Evolutionary conservation across 495 filamentous ascomycete genomes (phyloP).

Genomic region (Talaromyces nanjingensis): DNA sequence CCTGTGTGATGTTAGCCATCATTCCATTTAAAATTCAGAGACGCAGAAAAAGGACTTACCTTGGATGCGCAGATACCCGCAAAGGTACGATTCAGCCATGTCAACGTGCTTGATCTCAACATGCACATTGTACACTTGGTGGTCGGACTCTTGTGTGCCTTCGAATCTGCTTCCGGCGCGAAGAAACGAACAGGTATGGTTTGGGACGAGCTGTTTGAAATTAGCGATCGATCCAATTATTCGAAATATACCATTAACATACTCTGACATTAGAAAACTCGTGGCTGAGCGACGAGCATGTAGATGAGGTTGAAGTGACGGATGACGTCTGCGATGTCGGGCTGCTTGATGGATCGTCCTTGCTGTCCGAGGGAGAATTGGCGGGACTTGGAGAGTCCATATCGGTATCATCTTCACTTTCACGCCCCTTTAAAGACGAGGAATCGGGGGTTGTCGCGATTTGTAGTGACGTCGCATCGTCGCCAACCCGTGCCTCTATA

Average conservation of each 20-base stretch:
- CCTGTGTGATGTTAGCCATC: conserved; percentile 42
- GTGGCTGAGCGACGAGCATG: conserved; percentile 46
- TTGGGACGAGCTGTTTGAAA: conserved; percentile 33
- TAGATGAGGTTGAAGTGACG: conserved; percentile 26
- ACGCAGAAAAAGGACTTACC: conserved; percentile 44
- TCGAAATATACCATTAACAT: conserved; percentile 19
- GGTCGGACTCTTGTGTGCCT: conserved; percentile 87
- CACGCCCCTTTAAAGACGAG: not conserved
- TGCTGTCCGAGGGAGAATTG: conserved; percentile 18
- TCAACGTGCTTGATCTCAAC: conserved; percentile 97
- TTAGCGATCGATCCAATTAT: conserved; percentile 13
- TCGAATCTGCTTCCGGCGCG: conserved; percentile 82
- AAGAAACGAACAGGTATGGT: conserved; percentile 70
- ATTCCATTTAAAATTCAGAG: not conserved
- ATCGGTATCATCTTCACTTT: conserved; percentile 27
- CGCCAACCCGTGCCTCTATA: not conserved
- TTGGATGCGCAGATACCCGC: conserved; percentile 94
- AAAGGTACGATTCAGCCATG: conserved; percentile 88
- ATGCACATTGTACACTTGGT: conserved; percentile 86
- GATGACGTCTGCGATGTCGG: conserved; percentile 21
- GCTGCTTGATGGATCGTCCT: conserved; percentile 15
- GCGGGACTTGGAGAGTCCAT: conserved; percentile 29
- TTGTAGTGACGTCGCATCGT: conserved; percentile 10
- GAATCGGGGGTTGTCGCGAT: conserved; percentile 21
- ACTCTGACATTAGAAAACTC: conserved; percentile 64